Evolutionary conservation across 805 yeast species (phyloP), one percentile per base, ranked within the genome.

Genomic region (Kazachstania martiniae): DNA sequence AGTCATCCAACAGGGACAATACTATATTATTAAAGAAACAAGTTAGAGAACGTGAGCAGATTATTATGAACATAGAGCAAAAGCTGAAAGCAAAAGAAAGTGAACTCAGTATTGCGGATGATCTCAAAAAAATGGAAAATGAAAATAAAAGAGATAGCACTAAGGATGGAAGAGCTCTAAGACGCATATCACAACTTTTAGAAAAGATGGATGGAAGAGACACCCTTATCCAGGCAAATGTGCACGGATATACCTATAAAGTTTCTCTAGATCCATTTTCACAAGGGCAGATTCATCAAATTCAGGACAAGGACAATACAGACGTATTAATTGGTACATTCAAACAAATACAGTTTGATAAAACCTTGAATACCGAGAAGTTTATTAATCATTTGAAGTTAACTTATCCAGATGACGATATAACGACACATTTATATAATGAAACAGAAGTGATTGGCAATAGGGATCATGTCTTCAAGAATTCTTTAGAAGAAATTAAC

Each of bases 401-500:
- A 12, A 39, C 42, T 12, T 46, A 49, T 30, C 33, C 50, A 6
- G 49, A 46, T 19, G 39, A 39, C 23, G 56, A 51, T 25, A 33
- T 54, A 12, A 27, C 46, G 4, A 31, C 40, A 10, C 55, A 53
- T 23, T 39, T 53, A 22, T 38, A 40, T 10, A 52, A 44, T 37
- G 51, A 46, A 18, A 35, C 42, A 4, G 34, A 24, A 18, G 32
- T 28, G 12, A 21, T 42, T n/a, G 49, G 46, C n/a, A 27, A 39
- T 12, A 28, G 37, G 15, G 26, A 39, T 5, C 42, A 43, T 22
- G 37, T 51, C 13, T 42, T 53, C 19, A n/a, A n/a, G n/a, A 58
- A 53, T 4, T 56, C 59, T 12, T 36, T 45, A 38, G 58, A 39
- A 32, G 53, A 45, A 29, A 57, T 44, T 4, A 52, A 51, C 25